Conservation (phyloP, 495 filamentous ascomycete genomes). For the Trichoderma orchidacearum region DNA sequence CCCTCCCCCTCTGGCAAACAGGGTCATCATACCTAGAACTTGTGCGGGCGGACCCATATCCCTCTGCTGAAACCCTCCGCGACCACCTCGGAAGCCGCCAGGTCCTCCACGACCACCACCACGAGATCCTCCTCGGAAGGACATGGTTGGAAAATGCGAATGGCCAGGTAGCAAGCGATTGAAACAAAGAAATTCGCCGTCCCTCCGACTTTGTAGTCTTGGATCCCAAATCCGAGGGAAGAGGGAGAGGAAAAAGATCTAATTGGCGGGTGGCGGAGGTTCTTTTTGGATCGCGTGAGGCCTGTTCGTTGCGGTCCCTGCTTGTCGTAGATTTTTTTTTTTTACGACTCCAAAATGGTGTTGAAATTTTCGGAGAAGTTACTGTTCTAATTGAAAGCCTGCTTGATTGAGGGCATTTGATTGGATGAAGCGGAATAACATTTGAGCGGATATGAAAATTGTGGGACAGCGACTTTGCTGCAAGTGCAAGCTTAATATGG, state of each 20-base stretch:
- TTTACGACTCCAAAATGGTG: neutral
- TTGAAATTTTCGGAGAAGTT: slow-evolving; percentile 3
- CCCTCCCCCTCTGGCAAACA: neutral
- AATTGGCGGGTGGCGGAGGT: neutral
- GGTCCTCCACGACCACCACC: slow-evolving; percentile 11
- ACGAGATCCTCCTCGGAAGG: slow-evolving; percentile 17
- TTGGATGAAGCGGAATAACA: neutral
- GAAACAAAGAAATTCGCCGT: too few species aligned
- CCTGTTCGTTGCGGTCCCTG: neutral
- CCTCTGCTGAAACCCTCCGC: slow-evolving; percentile 37
- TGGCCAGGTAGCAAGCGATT: too few species aligned
- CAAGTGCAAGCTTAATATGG: too few species aligned
- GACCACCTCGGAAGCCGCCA: slow-evolving; percentile 13
- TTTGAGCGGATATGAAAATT: neutral
- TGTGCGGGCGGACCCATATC: slow-evolving; percentile 39
- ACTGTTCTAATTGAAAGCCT: neutral
- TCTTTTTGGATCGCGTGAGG: neutral
- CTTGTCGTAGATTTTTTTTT: neutral
- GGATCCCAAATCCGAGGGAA: neutral
- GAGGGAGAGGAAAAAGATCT: neutral
- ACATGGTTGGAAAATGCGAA: too few species aligned
- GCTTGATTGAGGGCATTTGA: neutral
- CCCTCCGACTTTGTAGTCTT: too few species aligned
- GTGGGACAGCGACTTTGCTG: neutral
- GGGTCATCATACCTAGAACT: slow-evolving; percentile 21